These are phyloP conservation scores for Ophiostoma piceae DNA, from an alignment of 2,329 filamentous ascomycete species.

Conservation along the genomic window DNA sequence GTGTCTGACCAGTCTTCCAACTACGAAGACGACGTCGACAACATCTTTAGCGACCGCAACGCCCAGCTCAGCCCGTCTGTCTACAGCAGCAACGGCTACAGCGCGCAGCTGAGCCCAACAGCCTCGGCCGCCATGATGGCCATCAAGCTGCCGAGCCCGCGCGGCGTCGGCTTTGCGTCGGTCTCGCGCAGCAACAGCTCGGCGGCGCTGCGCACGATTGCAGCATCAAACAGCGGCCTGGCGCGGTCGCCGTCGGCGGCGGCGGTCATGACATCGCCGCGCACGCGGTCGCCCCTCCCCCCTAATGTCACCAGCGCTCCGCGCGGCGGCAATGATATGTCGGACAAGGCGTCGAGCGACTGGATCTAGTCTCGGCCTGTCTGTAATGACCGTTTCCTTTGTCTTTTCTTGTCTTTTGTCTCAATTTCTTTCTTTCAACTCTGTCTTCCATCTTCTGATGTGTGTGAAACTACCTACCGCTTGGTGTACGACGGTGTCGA, in stretches of 20 bases:
- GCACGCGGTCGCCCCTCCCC: background rate
- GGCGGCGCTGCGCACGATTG: background rate
- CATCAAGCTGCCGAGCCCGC: conserved; percentile 39
- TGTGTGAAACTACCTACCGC: background rate
- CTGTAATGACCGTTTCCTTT: conserved; percentile 10
- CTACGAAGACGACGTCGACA: conserved; percentile 25
- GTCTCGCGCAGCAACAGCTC: conserved; percentile 30
- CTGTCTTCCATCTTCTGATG: conserved; percentile 3
- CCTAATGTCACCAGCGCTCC: background rate
- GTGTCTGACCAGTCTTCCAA: background rate
- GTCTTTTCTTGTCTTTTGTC: conserved; percentile 3
- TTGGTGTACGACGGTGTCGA: conserved; percentile 8
- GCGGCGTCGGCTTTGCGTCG: conserved; percentile 40
- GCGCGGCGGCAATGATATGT: background rate
- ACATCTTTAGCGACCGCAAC: conserved; percentile 13
- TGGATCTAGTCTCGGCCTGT: conserved; percentile 26
- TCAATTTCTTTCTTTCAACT: background rate
- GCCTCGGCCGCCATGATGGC: conserved; percentile 34
- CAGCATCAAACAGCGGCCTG: conserved; percentile 11
- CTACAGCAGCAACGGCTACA: conserved; percentile 43
- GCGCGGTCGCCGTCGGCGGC: background rate
- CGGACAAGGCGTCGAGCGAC: conserved; percentile 21
- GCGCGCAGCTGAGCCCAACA: conserved; percentile 36
- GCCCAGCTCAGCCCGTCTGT: conserved; percentile 48
- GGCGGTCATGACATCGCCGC: background rate